A percentile compares a stretch with the other conserved stretches of the same genome.
These are phyloP conservation scores for Carpinus fangiana DNA, from an alignment of 306 rosid species.

Conservation along the genomic window DNA sequence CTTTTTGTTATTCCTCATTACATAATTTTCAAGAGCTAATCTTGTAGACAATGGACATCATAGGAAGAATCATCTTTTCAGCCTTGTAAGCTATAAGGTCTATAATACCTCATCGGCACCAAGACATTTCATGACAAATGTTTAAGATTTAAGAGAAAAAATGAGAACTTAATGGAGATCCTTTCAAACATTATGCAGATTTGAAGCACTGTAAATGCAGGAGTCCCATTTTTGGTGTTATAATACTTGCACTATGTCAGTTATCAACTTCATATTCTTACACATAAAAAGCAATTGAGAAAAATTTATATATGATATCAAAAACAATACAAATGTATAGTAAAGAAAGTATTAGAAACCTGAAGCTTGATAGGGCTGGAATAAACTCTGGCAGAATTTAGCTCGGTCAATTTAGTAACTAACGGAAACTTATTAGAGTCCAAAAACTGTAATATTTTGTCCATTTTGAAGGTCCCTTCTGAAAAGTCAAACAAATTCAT, in stretches of 20 bases:
- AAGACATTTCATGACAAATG: background rate
- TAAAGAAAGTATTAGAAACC: conserved; percentile 45
- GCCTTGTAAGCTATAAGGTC: background rate
- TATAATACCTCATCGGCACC: background rate
- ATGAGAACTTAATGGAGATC: too few relatives aligned
- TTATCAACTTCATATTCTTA: background rate
- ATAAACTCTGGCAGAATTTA: conserved; percentile 66
- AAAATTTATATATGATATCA: background rate
- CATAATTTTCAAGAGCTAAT: background rate
- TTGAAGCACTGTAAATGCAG: too few relatives aligned
- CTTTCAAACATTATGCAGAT: background rate
- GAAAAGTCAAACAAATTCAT: conserved; percentile 39
- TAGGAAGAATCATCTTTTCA: background rate
- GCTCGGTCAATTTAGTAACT: conserved; percentile 73
- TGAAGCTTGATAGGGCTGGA: conserved; percentile 81
- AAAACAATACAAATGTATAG: background rate
- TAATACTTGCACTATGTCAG: background rate
- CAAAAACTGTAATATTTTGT: conserved; percentile 65
- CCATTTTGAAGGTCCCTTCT: conserved; percentile 65
- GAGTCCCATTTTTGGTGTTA: too few relatives aligned
- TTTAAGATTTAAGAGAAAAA: background rate
- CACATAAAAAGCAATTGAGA: background rate
- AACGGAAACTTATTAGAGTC: conserved; percentile 81
- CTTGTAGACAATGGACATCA: background rate
- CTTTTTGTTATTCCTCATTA: background rate